Base-by-base conservation (phyloP, 352 stramenopile species). In the Globisporangium spiculum region DNA sequence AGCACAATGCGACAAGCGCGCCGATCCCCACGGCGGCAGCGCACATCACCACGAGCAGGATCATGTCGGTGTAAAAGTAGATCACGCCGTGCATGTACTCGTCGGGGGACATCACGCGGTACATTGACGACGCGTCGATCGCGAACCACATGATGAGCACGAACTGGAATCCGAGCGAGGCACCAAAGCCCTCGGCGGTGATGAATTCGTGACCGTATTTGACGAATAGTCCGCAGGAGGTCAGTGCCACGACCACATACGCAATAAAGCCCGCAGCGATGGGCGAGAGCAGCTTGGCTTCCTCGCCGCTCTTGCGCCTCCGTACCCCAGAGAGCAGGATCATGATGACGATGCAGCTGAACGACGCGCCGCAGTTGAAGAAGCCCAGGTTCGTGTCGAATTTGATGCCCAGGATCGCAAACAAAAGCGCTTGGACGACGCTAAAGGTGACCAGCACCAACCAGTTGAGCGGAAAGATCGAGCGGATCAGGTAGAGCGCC, bases 51-150 rank as follows among this genome's bases (percentile, higher is more conserved):
- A 77, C 67, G 53, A 88, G 70, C 62, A 85, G 69, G 46, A 88
- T 73, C 63, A 88, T 80, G 65, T 88, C 80, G 50, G 81, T 81
- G 73, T 88, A 88, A 59, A 88, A 88, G 66, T 86, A 86, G 60
- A 88, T 79, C 54, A 88, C 79, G 55, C 80, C 80, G 67, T 81
- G 81, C 78, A 88, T 88, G 76, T 86, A 86, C 68, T 88, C 80
- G 60, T 89, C 80, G 0, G 80, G 80, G 7, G 78, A 85, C 68
- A 89, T 73, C 52, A 84, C 77, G 54, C 77, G 76, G 60, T 85
- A 84, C 79, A 89, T 87, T 68, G 63, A 80, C 54, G 70, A 78
- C 12, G 81, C 81, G 34, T 87, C 77, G 66, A 78, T 76, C 0
- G 79, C 73, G 63, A 89, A 85, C 79, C 81, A 89, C 48, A 81